Evolutionary conservation across 2,329 filamentous ascomycete genomes (phyloP).

Genomic region (Alternaria incomplexa): DNA sequence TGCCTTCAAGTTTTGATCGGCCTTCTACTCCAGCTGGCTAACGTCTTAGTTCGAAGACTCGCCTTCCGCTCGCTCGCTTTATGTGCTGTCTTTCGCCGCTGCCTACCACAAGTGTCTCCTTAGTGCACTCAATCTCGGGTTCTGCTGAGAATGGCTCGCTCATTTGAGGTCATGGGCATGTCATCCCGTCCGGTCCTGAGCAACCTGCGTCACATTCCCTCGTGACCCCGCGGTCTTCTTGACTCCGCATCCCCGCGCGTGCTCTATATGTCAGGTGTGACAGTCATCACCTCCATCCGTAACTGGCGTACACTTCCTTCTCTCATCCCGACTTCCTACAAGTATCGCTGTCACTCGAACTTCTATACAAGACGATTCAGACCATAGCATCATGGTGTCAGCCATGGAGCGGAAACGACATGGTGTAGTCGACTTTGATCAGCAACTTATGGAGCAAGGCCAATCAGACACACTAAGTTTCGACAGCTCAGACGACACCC

Average conservation of each 20-base stretch:
- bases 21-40: background rate
- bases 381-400: background rate
- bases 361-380: background rate
- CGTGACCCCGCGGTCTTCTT: background rate
- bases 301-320: background rate
- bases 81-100: background rate
- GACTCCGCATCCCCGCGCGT: background rate
- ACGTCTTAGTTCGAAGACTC: background rate
- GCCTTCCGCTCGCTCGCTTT: background rate
- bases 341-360: background rate
- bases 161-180: background rate
- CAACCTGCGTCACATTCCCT: background rate
- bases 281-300: background rate
- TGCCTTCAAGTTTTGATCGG: background rate
- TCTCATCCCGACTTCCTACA: background rate
- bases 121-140: background rate
- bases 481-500: background rate
- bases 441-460: background rate
- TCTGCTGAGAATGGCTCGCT: background rate
- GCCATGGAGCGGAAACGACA: background rate
- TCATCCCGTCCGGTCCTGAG: background rate
- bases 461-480: conserved; percentile 3
- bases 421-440: background rate
- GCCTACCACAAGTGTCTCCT: background rate
- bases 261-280: background rate